Evolutionary conservation across 768 basidiomycete species (phyloP), one percentile per base, ranked within the genome.

Genomic region (Erythrobasidium yunnanense): DNA sequence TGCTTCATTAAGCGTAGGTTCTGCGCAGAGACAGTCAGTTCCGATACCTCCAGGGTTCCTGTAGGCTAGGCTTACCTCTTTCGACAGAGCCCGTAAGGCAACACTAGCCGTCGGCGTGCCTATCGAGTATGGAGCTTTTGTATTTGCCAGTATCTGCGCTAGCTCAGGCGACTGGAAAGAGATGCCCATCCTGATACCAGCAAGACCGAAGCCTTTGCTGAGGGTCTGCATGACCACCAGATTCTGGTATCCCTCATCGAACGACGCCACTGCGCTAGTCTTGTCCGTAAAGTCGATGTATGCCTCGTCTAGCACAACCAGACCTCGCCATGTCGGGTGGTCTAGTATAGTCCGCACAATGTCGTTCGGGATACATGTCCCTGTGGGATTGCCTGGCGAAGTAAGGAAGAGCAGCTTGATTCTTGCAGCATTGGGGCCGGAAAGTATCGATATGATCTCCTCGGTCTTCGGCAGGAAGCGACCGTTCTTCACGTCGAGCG

Each of bases 71-170:
- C 62, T 23, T 23, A 54, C 49, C 49, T 76, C 72, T 1, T 84
- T 81, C 0, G 87, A 83, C 30, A 96, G 82, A 0, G 93, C 90
- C 8, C 86, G 79, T 17, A 84, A 75, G 0, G 90, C 92, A 23
- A 96, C 82, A 29, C 83, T 77, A 13, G 93, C 89, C 4, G 90
- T 90, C 0, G 91, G 91, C 0, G 86, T 82, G 17, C 91, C 92
- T 70, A 99, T 84, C 76, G 95, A 96, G 79, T 97, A 99, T 0
- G 95, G 95, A 0, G 93, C 95, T 75, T 99, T 99, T 27, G 92
- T 87, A 75, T 97, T 97, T 66, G 84, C 83, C 57, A 97, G 83
- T 68, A 96, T 81, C 71, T 90, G 92, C 49, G 96, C 87, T 13
- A 99, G 78, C 0, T 88, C 84, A 0, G 90, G 90, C 67, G 91